These are phyloP conservation scores for Orbilia brochopaga DNA, from an alignment of 2,329 filamentous ascomycete genomes.

Conservation along the genomic window DNA sequence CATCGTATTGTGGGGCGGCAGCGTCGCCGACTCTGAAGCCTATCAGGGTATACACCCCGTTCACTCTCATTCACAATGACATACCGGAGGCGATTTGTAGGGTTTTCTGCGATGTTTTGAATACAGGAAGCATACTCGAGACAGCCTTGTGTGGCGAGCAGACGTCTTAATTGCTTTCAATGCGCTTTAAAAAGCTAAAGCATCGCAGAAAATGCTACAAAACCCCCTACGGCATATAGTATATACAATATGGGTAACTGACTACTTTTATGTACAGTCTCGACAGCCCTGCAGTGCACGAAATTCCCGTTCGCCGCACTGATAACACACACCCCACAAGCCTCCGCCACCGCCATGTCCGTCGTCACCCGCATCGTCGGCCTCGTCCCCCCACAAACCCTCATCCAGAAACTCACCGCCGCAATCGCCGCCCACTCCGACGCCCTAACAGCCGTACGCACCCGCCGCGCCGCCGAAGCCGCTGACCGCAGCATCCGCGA, in stretches of 20 bases:
- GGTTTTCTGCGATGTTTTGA: too few relatives aligned
- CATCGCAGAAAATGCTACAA: too few relatives aligned
- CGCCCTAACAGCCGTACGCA: conserved; percentile 75
- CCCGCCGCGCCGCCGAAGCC: conserved; percentile 78
- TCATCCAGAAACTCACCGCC: conserved; percentile 74
- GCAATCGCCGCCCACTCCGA: conserved; percentile 78
- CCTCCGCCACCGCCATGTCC: conserved; percentile 77
- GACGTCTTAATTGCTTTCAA: too few relatives aligned
- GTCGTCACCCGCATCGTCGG: conserved; percentile 81
- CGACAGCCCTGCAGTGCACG: conserved; percentile 82
- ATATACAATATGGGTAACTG: too few relatives aligned
- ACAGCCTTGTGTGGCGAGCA: too few relatives aligned
- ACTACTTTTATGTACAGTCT: conserved; percentile 61
- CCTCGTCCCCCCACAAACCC: conserved; percentile 71
- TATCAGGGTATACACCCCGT: conserved; percentile 66
- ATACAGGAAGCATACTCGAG: too few relatives aligned
- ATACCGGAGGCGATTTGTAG: too few relatives aligned
- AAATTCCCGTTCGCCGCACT: conserved; percentile 90
- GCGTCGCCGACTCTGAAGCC: conserved; percentile 88
- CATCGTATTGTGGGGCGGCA: conserved; percentile 89
- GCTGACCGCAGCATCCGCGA: conserved; percentile 79
- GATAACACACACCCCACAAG: conserved; percentile 77
- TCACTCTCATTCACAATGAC: background rate
- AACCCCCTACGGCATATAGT: too few relatives aligned
- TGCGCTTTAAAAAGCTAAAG: too few relatives aligned